Conservation (phyloP, 805 yeast species). For the Pichia membranifaciens region DNA sequence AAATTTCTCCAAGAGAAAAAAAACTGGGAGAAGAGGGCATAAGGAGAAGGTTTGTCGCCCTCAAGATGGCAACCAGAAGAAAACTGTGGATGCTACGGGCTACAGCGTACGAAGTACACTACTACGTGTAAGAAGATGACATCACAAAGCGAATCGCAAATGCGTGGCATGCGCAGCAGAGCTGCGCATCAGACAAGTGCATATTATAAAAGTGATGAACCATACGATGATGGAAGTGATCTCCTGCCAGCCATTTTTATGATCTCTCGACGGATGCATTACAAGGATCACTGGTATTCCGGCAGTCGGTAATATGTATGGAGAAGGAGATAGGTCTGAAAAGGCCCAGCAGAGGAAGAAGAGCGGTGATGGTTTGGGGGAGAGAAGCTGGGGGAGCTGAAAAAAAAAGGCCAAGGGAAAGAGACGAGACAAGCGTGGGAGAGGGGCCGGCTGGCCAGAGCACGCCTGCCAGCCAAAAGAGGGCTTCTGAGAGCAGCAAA, state of each 20-base stretch:
- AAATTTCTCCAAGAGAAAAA: no score
- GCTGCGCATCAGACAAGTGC: slow-evolving; percentile 8
- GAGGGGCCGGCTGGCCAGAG: no score
- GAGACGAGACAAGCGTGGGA: no score
- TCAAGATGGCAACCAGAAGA: no score
- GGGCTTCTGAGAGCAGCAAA: no score
- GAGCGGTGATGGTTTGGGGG: not conserved
- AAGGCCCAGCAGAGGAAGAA: not conserved
- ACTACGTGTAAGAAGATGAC: slow-evolving; percentile 14
- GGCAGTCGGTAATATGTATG: slow-evolving; percentile 32
- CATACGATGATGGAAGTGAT: slow-evolving; percentile 12
- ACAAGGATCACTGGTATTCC: slow-evolving; percentile 37
- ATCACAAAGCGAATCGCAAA: slow-evolving; percentile 31
- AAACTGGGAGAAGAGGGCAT: no score
- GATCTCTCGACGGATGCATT: slow-evolving; percentile 26
- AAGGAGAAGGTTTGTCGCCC: not conserved
- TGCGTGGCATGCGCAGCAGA: slow-evolving; percentile 1
- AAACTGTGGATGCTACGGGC: no score
- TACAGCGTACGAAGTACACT: no score
- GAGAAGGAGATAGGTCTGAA: slow-evolving; percentile 13
- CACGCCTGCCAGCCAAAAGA: no score
- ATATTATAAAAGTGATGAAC: slow-evolving; percentile 27
- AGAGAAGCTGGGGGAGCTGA: not conserved
- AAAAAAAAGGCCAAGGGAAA: not conserved
- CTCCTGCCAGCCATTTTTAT: slow-evolving; percentile 41